Conservation (phyloP, 768 basidiomycete genomes). For the Auricularia heimuer region DNA sequence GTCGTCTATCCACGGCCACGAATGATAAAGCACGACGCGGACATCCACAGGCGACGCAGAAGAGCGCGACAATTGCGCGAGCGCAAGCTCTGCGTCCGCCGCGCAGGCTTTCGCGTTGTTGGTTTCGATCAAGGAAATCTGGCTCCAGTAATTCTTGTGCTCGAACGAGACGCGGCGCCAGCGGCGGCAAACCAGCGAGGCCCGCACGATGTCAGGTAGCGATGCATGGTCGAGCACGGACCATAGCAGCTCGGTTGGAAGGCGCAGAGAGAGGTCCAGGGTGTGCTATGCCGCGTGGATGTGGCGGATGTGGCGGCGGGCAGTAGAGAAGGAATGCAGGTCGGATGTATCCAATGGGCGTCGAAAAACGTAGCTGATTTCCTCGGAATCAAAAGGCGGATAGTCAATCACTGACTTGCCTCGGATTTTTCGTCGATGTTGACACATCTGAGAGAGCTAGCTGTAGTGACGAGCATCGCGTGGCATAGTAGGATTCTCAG, state of each 20-base stretch:
- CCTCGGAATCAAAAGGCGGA: no score
- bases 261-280: not conserved
- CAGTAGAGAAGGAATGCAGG: not conserved
- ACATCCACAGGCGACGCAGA: not conserved
- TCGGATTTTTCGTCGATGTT: no score
- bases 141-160: not conserved
- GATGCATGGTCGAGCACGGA: not conserved
- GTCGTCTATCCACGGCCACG: not conserved
- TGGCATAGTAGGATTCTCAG: no score
- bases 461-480: no score
- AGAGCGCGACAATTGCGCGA: not conserved
- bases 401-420: no score
- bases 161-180: not conserved
- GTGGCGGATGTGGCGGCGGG: not conserved
- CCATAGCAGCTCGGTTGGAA: not conserved
- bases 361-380: no score
- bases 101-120: not conserved
- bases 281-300: not conserved
- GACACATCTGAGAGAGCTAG: no score
- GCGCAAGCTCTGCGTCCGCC: not conserved
- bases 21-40: not conserved
- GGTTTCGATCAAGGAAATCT: not conserved
- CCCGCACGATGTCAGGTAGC: not conserved
- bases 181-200: not conserved
- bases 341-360: no score